Conservation (phyloP, 2,329 filamentous ascomycete genomes). For the Penicillium sp. region DNA sequence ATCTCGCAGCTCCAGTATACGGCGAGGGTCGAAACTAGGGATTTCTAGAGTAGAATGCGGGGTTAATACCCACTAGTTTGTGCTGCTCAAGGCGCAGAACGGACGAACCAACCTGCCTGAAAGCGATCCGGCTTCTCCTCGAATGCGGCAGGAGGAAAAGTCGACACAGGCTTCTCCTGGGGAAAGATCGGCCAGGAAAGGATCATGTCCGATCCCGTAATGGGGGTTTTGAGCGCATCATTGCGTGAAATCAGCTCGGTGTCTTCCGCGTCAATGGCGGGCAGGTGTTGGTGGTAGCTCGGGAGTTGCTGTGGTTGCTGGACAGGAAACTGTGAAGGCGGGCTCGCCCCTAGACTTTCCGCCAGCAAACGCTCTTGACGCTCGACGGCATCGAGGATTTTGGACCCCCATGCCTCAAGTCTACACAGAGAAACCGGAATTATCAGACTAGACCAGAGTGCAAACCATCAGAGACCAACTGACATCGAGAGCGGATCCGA, state of each 20-base stretch:
- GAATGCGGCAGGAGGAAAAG: conserved; percentile 29
- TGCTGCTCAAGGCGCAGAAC: background rate
- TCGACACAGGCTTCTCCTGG: conserved; percentile 28
- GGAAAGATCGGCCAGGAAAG: conserved; percentile 33
- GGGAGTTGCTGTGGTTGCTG: background rate
- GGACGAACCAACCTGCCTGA: conserved; percentile 21
- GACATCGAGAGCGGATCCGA: conserved; percentile 31
- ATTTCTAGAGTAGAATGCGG: conserved; percentile 10
- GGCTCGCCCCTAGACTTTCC: conserved; percentile 18
- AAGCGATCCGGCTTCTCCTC: conserved; percentile 30
- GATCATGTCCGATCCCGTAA: conserved; percentile 34
- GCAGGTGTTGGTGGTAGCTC: conserved; percentile 14
- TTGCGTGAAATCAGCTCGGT: conserved; percentile 32
- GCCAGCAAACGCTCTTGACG: conserved; percentile 29
- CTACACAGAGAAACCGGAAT: conserved; percentile 18
- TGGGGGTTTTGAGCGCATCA: conserved; percentile 31
- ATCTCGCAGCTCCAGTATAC: conserved; percentile 29
- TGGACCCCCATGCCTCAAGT: conserved; percentile 30
- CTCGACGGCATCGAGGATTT: conserved; percentile 30
- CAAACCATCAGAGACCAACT: conserved; percentile 13
- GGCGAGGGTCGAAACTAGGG: conserved; percentile 24
- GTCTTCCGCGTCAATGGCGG: conserved; percentile 28
- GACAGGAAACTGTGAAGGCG: background rate
- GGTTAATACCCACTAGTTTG: background rate
- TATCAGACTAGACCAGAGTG: conserved; percentile 3